Conservation (phyloP, 2,329 filamentous ascomycete species). For the Gyromitra esculenta region DNA sequence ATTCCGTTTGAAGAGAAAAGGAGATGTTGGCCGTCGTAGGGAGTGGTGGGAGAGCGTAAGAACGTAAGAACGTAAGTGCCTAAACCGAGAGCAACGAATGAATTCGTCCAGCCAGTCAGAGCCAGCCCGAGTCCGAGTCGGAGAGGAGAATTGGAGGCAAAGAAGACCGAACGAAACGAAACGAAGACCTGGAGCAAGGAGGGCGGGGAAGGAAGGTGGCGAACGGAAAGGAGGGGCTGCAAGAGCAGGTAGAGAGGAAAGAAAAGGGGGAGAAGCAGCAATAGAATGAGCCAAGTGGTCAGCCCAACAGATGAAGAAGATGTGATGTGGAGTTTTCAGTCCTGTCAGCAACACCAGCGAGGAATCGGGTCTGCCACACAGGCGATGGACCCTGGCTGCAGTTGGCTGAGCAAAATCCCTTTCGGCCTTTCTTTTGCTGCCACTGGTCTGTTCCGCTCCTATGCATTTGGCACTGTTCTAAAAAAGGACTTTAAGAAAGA, state of each 20-base stretch:
- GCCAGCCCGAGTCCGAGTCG: constrained; percentile 45
- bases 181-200: constrained; percentile 51
- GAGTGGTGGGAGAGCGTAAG: constrained; percentile 23
- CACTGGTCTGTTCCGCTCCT: constrained; percentile 37
- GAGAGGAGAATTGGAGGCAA: constrained; percentile 38
- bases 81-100: constrained; percentile 35
- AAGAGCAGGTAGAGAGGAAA: constrained; percentile 50
- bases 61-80: constrained; percentile 42
- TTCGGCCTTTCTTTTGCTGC: constrained; percentile 33
- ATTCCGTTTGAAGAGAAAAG: constrained; percentile 32
- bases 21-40: constrained; percentile 17
- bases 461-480: constrained; percentile 32
- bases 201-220: constrained; percentile 53
- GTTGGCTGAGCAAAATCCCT: constrained; percentile 29
- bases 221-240: constrained; percentile 54
- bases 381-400: constrained; percentile 33
- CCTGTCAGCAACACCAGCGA: constrained; percentile 39
- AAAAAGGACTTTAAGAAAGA: constrained; percentile 18
- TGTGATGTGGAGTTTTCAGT: constrained; percentile 35
- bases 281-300: constrained; percentile 32
- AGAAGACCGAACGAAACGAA: constrained; percentile 50
- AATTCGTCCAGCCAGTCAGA: constrained; percentile 47
- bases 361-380: constrained; percentile 23
- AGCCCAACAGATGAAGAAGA: constrained; percentile 29
- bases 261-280: constrained; percentile 47